phyloP scores from a whole-genome alignment of 192 early-diverging fungal genomes.

The Spizellomyces sp. region DNA sequence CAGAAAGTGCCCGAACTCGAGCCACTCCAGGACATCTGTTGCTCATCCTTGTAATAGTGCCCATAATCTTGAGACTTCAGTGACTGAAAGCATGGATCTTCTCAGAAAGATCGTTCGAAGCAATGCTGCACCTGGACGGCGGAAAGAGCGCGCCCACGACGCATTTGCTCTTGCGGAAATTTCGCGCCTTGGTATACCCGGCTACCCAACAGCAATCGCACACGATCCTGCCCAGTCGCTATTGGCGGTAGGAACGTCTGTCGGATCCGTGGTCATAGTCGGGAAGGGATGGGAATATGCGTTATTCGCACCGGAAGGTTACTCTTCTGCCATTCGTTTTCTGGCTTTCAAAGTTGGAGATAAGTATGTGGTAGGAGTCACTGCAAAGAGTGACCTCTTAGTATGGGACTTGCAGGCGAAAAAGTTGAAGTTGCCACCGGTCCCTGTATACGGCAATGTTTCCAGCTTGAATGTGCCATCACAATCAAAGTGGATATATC shows the following conservation, averaged over 20 bases:
- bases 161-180: slow-evolving; percentile 6
- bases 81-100: background rate
- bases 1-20: background rate
- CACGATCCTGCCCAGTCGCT: slow-evolving; percentile 57
- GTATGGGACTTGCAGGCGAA: slow-evolving; percentile 56
- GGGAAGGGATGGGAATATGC: slow-evolving; percentile 38
- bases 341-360: slow-evolving; percentile 54
- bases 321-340: slow-evolving; percentile 6
- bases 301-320: slow-evolving; percentile 6
- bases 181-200: background rate
- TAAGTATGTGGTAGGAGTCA: slow-evolving; percentile 51
- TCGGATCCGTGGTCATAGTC: slow-evolving; percentile 48
- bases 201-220: slow-evolving; percentile 35
- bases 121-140: background rate
- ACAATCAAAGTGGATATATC: background rate
- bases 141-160: background rate
- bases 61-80: background rate
- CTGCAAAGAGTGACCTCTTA: slow-evolving; percentile 45
- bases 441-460: background rate
- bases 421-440: slow-evolving; percentile 18
- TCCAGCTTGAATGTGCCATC: slow-evolving; percentile 11
- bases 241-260: slow-evolving; percentile 53
- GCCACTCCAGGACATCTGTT: background rate
- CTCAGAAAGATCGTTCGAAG: background rate
- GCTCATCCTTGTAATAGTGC: background rate